Evolutionary conservation across 495 filamentous ascomycete genomes (phyloP), one percentile per base, ranked within the genome.

Genomic region (Trichocladium antarcticum): DNA sequence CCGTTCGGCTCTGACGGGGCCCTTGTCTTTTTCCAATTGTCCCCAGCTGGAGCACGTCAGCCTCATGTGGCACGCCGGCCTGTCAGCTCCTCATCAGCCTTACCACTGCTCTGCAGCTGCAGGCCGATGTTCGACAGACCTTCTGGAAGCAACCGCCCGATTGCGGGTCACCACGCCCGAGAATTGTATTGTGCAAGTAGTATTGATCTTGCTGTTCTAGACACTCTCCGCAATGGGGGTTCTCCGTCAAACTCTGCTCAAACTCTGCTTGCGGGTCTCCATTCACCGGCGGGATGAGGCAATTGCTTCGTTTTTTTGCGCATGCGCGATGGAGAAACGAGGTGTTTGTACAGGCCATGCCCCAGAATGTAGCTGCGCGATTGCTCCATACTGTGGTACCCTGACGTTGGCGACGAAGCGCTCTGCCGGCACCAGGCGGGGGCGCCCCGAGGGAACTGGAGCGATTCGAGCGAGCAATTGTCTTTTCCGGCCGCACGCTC

Each of bases 71-170:
- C 54, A 52, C 46, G 29, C n/a, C n/a, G n/a, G n/a, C n/a, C n/a
- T n/a, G n/a, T n/a, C n/a, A n/a, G n/a, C n/a, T n/a, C n/a, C n/a
- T n/a, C n/a, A n/a, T n/a, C 57, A 60, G 57, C 57, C 57, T 60
- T 60, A 60, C 49, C 57, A 55, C 50, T 56, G 47, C 49, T 48
- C 37, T 32, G 53, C 51, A 57, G 54, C 57, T 57, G 57, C 54
- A 47, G 45, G 38, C 35, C 27, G 34, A 42, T 20, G 21, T 54
- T 57, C 50, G 49, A 44, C 42, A 27, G 45, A 46, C 43, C 49
- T 60, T 60, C 57, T 48, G 49, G 57, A 60, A 60, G 42, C 50
- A 22, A 37, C 44, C 44, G 24, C 16, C 17, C 20, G 16, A 37
- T 36, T 10, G 3, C 11, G 10, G 8, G 11, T 10, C n/a, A 22